Evolutionary conservation across 2,329 filamentous ascomycete genomes (phyloP).

Genomic region (Alternaria sp.): DNA sequence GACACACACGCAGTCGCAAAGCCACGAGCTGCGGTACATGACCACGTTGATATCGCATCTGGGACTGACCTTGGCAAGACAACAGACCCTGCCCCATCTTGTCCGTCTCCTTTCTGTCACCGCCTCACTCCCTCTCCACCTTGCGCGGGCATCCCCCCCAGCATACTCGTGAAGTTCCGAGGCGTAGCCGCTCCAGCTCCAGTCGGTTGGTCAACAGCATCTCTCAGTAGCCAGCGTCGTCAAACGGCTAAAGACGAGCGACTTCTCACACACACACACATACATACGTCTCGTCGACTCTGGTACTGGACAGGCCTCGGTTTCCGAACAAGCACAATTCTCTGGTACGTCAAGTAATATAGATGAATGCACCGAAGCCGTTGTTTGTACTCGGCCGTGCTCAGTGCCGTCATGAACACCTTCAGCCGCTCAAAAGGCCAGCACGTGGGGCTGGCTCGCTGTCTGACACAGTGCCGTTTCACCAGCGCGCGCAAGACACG

Average conservation of each 20-base stretch:
- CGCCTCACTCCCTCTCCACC: slow-evolving; percentile 22
- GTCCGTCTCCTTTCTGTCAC: slow-evolving; percentile 25
- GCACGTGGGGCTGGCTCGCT: slow-evolving; percentile 38
- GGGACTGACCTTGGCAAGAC: slow-evolving; percentile 16
- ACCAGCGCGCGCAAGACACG: slow-evolving; percentile 35
- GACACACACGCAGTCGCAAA: neutral
- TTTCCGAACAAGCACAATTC: slow-evolving; percentile 3
- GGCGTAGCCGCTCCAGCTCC: slow-evolving; percentile 5
- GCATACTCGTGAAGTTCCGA: slow-evolving; percentile 12
- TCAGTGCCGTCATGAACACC: slow-evolving; percentile 10
- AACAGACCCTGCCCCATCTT: slow-evolving; percentile 23
- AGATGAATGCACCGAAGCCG: neutral
- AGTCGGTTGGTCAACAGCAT: slow-evolving; percentile 4
- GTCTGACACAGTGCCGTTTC: slow-evolving; percentile 40
- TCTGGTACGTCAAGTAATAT: slow-evolving; percentile 22
- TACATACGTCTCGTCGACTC: neutral
- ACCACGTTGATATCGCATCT: neutral
- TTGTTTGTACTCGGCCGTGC: slow-evolving; percentile 10
- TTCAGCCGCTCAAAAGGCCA: slow-evolving; percentile 28
- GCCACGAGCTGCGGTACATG: slow-evolving; percentile 3
- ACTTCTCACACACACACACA: slow-evolving; percentile 3
- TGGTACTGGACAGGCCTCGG: neutral
- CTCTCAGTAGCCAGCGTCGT: slow-evolving; percentile 6
- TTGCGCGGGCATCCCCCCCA: slow-evolving; percentile 17
- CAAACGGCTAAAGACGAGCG: slow-evolving; percentile 10